phyloP scores from a whole-genome alignment of 2,329 filamentous ascomycete genomes.

The Arthrinium phaeospermum region DNA sequence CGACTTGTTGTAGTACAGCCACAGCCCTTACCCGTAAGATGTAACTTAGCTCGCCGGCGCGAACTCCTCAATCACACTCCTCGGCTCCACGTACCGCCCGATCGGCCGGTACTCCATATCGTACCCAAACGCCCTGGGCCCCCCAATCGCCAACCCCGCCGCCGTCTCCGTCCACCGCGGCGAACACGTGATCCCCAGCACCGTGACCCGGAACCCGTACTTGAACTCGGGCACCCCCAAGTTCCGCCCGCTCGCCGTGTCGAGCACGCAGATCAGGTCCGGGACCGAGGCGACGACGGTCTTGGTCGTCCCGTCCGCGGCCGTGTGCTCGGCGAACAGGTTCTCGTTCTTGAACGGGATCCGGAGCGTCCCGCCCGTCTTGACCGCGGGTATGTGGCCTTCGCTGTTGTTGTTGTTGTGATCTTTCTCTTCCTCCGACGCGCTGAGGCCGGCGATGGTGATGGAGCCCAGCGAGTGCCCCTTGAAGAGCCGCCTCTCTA shows the following conservation, averaged over 20 bases:
- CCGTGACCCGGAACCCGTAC: conserved; percentile 54
- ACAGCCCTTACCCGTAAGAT: too few relatives aligned
- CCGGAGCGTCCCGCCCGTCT: conserved; percentile 45
- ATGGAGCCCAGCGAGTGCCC: background rate
- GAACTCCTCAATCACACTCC: conserved; percentile 57
- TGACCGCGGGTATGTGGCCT: conserved; percentile 38
- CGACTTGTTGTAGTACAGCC: background rate
- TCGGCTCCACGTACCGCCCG: conserved; percentile 50
- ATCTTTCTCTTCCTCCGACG: background rate
- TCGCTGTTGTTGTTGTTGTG: background rate
- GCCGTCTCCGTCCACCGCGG: conserved; percentile 48
- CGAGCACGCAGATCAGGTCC: conserved; percentile 58
- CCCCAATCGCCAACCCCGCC: conserved; percentile 53
- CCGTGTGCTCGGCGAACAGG: conserved; percentile 55
- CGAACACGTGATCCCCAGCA: conserved; percentile 49
- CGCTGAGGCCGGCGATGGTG: background rate
- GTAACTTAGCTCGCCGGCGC: background rate
- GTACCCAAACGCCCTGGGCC: conserved; percentile 51
- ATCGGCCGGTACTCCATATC: conserved; percentile 50
- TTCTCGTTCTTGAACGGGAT: conserved; percentile 77
- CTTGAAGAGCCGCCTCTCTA: conserved; percentile 14
- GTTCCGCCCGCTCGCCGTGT: conserved; percentile 58
- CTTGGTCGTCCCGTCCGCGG: conserved; percentile 40
- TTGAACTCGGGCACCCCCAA: conserved; percentile 60
- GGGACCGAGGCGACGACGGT: conserved; percentile 54